Evolutionary conservation across 169 alveolate species (phyloP).

Genomic region (Neospora caninum): DNA sequence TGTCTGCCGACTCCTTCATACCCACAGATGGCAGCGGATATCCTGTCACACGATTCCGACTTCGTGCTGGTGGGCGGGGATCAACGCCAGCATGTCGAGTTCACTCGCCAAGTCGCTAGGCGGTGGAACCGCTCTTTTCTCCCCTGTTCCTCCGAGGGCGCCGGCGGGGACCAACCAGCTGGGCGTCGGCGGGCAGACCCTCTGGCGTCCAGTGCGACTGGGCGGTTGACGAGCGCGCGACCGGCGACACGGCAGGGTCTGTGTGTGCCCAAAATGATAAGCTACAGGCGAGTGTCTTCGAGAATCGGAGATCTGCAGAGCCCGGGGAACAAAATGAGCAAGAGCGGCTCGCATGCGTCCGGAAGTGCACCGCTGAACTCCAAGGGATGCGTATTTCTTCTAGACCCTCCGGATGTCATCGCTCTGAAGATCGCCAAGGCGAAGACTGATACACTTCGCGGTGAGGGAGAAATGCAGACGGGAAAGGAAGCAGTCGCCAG

Average conservation of each 20-base stretch:
- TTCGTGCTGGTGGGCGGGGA: conserved; percentile 66
- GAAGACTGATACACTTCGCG: conserved; percentile 37
- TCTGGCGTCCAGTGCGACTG: not conserved
- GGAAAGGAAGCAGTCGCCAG: not conserved
- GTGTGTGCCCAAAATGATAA: not conserved
- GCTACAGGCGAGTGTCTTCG: not conserved
- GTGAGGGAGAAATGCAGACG: not conserved
- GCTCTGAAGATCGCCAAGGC: conserved; percentile 56
- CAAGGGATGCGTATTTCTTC: conserved; percentile 30
- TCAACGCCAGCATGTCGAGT: conserved; percentile 68
- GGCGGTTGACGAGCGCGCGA: not conserved
- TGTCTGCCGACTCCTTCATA: not conserved
- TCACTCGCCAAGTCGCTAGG: conserved; percentile 60
- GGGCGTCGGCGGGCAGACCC: not conserved
- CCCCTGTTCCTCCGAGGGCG: not conserved
- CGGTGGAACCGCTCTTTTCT: conserved; percentile 19
- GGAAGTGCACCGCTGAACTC: not conserved
- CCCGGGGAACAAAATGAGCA: conserved; percentile 54
- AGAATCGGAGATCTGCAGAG: conserved; percentile 17
- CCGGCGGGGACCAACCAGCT: not conserved
- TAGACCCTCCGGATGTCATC: conserved; percentile 39
- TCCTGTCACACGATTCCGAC: conserved; percentile 55
- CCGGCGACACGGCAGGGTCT: not conserved
- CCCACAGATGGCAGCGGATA: conserved; percentile 70
- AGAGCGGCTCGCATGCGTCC: not conserved